A percentile compares a stretch with the other conserved stretches of the same genome.
These are phyloP conservation scores for Chimonanthus praecox DNA, from an alignment of 164 flowering plant species.

Conservation along the genomic window DNA sequence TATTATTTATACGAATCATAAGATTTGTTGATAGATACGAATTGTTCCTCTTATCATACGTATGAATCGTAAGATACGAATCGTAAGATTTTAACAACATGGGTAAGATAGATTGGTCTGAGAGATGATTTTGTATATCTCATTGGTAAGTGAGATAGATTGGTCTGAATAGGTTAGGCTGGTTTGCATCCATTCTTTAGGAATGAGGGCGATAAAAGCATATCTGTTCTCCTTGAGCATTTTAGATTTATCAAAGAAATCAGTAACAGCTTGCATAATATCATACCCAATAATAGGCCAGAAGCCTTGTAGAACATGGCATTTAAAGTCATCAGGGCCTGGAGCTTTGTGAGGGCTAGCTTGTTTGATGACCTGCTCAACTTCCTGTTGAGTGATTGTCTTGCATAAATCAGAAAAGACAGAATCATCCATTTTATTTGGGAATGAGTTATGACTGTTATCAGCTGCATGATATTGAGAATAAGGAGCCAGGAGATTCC, in stretches of 20 bases:
- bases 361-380: background rate
- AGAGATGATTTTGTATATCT: background rate
- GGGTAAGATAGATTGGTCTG: too few species aligned
- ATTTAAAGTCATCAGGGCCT: background rate
- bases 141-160: background rate
- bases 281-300: background rate
- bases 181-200: background rate
- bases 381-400: background rate
- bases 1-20: too few species aligned
- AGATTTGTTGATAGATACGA: too few species aligned
- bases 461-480: too few species aligned
- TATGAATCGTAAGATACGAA: too few species aligned
- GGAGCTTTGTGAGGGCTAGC: background rate
- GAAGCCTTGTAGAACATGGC: background rate
- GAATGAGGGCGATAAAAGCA: background rate
- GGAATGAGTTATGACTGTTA: too few species aligned
- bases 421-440: too few species aligned
- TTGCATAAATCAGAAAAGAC: background rate
- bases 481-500: too few species aligned
- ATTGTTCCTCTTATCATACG: too few species aligned
- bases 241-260: background rate
- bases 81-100: too few species aligned
- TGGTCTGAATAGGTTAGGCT: background rate
- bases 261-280: background rate
- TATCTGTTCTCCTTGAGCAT: background rate